These are phyloP conservation scores for Martensiomyces pterosporus DNA, from an alignment of 192 early-diverging fungal genomes.

Conservation along the genomic window DNA sequence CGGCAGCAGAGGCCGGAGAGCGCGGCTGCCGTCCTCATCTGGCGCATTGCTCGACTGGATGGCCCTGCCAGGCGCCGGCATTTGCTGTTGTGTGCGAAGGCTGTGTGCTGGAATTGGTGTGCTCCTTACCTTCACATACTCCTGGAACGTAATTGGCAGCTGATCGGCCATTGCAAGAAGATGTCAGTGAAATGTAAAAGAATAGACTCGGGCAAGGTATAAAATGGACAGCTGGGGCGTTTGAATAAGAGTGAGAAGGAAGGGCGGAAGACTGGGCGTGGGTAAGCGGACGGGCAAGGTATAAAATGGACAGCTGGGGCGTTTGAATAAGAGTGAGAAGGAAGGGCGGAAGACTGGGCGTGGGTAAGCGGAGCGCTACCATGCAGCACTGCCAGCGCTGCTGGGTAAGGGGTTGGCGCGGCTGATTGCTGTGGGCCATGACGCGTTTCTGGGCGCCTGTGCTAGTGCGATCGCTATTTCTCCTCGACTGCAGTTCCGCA, in stretches of 20 bases:
- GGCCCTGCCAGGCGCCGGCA: no score
- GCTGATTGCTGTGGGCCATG: no score
- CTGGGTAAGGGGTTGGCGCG: no score
- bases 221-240: neutral
- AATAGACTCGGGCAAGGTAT: neutral
- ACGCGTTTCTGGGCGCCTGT: no score
- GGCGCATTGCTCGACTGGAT: neutral
- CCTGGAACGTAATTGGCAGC: constrained; percentile 93
- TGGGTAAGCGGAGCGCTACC: no score
- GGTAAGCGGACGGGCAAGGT: no score
- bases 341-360: no score
- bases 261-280: no score
- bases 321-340: neutral
- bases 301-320: neutral
- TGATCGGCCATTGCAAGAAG: constrained; percentile 64
- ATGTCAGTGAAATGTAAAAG: constrained; percentile 4
- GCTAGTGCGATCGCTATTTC: no score
- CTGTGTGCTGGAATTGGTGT: neutral
- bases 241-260: neutral
- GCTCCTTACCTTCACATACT: constrained; percentile 85
- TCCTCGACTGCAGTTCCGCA: no score
- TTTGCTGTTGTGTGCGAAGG: neutral
- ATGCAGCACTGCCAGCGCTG: no score
- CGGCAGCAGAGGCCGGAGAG: neutral
- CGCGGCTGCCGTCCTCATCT: neutral